Evolutionary conservation across 2,329 filamentous ascomycete species (phyloP).

Genomic region (Stromatinia cepivora): DNA sequence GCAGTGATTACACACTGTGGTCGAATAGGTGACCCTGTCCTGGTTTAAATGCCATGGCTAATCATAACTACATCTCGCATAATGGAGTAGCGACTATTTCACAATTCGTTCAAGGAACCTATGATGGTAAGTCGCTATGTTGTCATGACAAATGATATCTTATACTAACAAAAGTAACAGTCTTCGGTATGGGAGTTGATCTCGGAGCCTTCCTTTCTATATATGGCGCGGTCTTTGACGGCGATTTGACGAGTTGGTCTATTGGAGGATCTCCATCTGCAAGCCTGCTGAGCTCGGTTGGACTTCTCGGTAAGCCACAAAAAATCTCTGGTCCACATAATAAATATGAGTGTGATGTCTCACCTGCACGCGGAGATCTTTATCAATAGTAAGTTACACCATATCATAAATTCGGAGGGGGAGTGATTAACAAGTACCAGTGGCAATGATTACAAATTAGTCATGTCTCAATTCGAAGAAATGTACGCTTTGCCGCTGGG

Average conservation of each 20-base stretch:
- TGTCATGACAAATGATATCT: background rate
- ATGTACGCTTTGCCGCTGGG: constrained; percentile 47
- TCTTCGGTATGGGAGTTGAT: constrained; percentile 49
- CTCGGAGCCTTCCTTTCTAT: constrained; percentile 44
- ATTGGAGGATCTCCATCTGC: constrained; percentile 49
- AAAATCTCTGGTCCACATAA: constrained; percentile 55
- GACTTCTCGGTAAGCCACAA: constrained; percentile 45
- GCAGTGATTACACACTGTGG: too few relatives aligned
- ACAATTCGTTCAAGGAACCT: constrained; percentile 40
- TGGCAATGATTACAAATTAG: constrained; percentile 52
- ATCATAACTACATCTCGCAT: constrained; percentile 47
- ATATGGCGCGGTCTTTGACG: constrained; percentile 49
- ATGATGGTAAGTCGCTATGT: constrained; percentile 32
- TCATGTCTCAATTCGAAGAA: constrained; percentile 53
- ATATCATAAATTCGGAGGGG: background rate
- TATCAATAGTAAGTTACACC: constrained; percentile 43
- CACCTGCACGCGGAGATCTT: constrained; percentile 53
- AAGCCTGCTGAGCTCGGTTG: constrained; percentile 34
- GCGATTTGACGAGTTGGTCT: constrained; percentile 53
- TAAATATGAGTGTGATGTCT: constrained; percentile 55
- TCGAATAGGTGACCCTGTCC: constrained; percentile 44
- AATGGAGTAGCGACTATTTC: constrained; percentile 41
- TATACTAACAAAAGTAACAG: constrained; percentile 32
- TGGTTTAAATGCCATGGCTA: constrained; percentile 47
- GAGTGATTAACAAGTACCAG: constrained; percentile 35